These are phyloP conservation scores for Eucalyptus coolabah DNA, from an alignment of 345 rosid genomes.

Conservation along the genomic window DNA sequence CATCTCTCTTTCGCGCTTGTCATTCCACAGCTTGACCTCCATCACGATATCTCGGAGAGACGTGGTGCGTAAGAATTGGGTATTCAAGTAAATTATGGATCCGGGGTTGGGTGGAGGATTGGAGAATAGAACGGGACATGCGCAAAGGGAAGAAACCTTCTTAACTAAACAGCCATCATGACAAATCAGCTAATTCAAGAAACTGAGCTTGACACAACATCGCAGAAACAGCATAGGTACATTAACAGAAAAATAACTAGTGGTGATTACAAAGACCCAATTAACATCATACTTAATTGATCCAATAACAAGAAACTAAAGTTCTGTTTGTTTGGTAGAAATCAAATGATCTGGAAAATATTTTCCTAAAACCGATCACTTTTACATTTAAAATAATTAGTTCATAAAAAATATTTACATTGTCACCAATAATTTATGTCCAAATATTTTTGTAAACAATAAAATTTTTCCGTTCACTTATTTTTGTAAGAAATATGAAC, in stretches of 20 bases:
- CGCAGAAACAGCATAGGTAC: neutral
- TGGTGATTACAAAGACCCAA: neutral
- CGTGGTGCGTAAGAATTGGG: neutral
- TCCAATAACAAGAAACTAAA: neutral
- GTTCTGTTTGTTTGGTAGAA: no score
- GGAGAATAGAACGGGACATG: slow-evolving; percentile 99
- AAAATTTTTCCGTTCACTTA: no score
- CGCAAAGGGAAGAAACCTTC: slow-evolving; percentile 34
- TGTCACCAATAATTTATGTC: no score
- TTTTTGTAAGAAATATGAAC: no score
- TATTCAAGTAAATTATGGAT: neutral
- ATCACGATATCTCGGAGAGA: slow-evolving; percentile 3
- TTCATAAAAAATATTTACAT: no score
- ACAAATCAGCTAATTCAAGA: neutral
- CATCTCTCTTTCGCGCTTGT: slow-evolving; percentile 95
- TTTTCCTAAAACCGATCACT: no score
- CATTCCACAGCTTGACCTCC: slow-evolving; percentile 92
- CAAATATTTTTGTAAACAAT: no score
- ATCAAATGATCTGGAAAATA: no score
- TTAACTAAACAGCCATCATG: neutral
- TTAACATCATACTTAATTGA: neutral
- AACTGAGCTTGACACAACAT: neutral
- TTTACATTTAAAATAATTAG: no score
- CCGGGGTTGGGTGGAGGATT: slow-evolving; percentile 1
- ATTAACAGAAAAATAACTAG: neutral